phyloP scores from a whole-genome alignment of 768 basidiomycete species.

The Clitopilus hobsonii region DNA sequence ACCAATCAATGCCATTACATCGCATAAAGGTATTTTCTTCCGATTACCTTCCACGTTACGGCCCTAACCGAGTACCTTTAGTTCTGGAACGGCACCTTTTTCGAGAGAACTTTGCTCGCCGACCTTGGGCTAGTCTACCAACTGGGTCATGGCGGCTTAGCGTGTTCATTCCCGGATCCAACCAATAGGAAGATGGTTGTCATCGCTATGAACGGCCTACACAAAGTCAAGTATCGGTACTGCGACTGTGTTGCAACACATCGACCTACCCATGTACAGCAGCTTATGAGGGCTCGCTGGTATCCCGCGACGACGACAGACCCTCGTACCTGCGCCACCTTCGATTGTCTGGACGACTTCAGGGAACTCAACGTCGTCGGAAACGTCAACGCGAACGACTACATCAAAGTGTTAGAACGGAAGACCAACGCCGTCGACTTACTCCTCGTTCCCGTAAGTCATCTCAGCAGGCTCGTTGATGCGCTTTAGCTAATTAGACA shows the following conservation, averaged over 20 bases:
- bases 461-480: background rate
- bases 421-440: no score
- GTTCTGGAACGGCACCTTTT: constrained; percentile 2
- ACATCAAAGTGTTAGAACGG: constrained; percentile 2
- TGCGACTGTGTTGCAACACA: constrained; percentile 16
- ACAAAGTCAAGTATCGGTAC: constrained; percentile 15
- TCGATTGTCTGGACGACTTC: constrained; percentile 10
- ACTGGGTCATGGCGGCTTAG: constrained; percentile 15
- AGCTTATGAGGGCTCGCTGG: constrained; percentile 11
- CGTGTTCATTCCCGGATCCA: background rate
- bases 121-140: constrained; percentile 13
- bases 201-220: constrained; percentile 21
- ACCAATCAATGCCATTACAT: constrained; percentile 9
- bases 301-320: constrained; percentile 13
- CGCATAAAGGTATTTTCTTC: constrained; percentile 7
- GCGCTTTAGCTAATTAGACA: background rate
- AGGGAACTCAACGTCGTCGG: constrained; percentile 13
- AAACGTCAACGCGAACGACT: constrained; percentile 12
- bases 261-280: constrained; percentile 6
- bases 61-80: constrained; percentile 9
- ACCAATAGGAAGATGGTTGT: constrained; percentile 13
- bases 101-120: constrained; percentile 7
- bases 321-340: constrained; percentile 13
- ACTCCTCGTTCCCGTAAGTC: background rate
- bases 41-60: background rate